Evolutionary conservation across 2,329 filamentous ascomycete genomes (phyloP).

Genomic region (Colletotrichum melonis): DNA sequence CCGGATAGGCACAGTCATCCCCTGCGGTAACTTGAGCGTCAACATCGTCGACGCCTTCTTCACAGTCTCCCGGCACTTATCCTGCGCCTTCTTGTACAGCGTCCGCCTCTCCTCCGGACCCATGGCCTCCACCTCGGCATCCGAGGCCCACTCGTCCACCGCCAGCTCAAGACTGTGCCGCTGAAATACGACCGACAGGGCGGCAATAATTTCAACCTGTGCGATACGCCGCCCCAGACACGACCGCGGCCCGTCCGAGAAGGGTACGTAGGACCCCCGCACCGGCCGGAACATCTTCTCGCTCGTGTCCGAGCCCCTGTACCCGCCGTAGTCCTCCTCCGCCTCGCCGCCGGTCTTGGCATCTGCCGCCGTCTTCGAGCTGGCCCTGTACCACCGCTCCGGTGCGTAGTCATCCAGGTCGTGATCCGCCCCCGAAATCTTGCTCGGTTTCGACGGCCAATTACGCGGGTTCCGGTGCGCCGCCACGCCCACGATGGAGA

Average conservation of each 20-base stretch:
- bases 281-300: conserved; percentile 69
- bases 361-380: conserved; percentile 38
- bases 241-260: conserved; percentile 67
- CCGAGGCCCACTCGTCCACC: conserved; percentile 68
- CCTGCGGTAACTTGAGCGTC: conserved; percentile 77
- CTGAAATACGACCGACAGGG: conserved; percentile 66
- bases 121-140: conserved; percentile 66
- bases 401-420: conserved; percentile 78
- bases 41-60: conserved; percentile 70
- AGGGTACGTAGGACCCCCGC: conserved; percentile 68
- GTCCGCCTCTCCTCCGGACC: conserved; percentile 54
- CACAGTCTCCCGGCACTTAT: conserved; percentile 63
- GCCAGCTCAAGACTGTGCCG: conserved; percentile 77
- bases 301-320: conserved; percentile 70
- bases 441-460: conserved; percentile 71
- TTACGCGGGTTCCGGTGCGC: conserved; percentile 77
- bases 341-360: conserved; percentile 34
- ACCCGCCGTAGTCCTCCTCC: conserved; percentile 67
- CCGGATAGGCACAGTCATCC: conserved; percentile 71
- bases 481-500: conserved; percentile 67
- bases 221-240: conserved; percentile 70
- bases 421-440: conserved; percentile 52
- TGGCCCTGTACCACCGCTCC: conserved; percentile 74
- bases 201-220: conserved; percentile 68
- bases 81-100: conserved; percentile 72